phyloP scores from a whole-genome alignment of 1,284 basidiomycete species.

The Apiotrichum brassicae region DNA sequence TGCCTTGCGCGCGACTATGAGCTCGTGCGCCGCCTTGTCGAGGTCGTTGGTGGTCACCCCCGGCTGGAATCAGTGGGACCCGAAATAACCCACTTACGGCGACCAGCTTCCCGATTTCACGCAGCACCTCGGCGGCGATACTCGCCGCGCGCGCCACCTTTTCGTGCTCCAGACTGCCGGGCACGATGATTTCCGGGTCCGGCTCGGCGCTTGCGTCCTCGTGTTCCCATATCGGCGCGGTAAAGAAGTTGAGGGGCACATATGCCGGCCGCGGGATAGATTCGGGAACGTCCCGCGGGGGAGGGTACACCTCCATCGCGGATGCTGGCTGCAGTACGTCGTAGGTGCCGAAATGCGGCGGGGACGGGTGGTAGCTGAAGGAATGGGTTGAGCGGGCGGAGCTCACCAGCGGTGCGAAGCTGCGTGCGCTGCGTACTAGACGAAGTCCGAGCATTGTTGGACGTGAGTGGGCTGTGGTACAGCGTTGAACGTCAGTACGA shows the following conservation, averaged over 20 bases:
- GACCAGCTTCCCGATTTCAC: slow-evolving; percentile 56
- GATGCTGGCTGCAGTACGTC: slow-evolving; percentile 23
- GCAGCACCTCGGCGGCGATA: slow-evolving; percentile 59
- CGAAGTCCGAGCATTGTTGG: too few relatives aligned
- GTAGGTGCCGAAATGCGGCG: slow-evolving; percentile 31
- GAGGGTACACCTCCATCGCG: slow-evolving; percentile 33
- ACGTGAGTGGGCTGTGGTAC: too few relatives aligned
- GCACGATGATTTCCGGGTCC: slow-evolving; percentile 47
- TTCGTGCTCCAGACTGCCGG: slow-evolving; percentile 57
- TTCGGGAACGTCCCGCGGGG: slow-evolving; percentile 55
- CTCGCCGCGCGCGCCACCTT: slow-evolving; percentile 56
- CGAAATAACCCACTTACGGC: slow-evolving; percentile 52
- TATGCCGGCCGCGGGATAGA: slow-evolving; percentile 60
- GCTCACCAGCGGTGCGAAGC: too few relatives aligned
- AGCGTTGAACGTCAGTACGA: too few relatives aligned
- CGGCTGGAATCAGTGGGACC: slow-evolving; percentile 51
- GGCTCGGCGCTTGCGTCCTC: slow-evolving; percentile 43
- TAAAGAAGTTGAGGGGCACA: slow-evolving; percentile 46
- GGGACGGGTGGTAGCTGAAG: slow-evolving; percentile 18
- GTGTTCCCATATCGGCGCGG: slow-evolving; percentile 49
- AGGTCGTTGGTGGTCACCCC: slow-evolving; percentile 69
- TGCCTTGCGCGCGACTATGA: slow-evolving; percentile 61
- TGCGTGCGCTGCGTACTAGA: too few relatives aligned
- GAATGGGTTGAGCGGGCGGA: too few relatives aligned
- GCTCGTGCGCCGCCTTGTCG: slow-evolving; percentile 63